phyloP scores from a whole-genome alignment of 768 basidiomycete species.

The Boletus sensibilis region DNA sequence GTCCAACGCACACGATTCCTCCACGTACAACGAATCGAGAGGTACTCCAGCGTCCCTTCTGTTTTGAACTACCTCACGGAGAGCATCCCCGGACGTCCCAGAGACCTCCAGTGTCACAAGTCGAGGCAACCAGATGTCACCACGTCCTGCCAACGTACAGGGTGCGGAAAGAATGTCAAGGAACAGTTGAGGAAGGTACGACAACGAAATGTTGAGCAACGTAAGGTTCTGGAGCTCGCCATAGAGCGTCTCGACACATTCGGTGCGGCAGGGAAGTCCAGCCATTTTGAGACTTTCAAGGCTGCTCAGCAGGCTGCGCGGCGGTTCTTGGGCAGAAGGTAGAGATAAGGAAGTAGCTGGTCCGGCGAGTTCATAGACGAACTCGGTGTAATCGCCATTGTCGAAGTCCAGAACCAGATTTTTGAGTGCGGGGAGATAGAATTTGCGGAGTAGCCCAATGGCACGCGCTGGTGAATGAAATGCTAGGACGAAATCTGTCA shows the following conservation, averaged over 20 bases:
- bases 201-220: slow-evolving; percentile 41
- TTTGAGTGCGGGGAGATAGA: slow-evolving; percentile 38
- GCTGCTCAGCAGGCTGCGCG: slow-evolving; percentile 38
- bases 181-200: slow-evolving; percentile 31
- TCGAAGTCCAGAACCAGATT: slow-evolving; percentile 54
- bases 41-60: slow-evolving; percentile 45
- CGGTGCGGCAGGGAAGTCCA: slow-evolving; percentile 43
- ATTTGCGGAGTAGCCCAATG: slow-evolving; percentile 19
- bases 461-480: slow-evolving; percentile 50
- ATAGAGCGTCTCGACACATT: slow-evolving; percentile 40
- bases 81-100: slow-evolving; percentile 39
- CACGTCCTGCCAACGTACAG: neutral
- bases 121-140: slow-evolving; percentile 44
- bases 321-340: slow-evolving; percentile 38
- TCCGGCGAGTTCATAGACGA: slow-evolving; percentile 43
- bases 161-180: slow-evolving; percentile 17
- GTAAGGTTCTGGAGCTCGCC: slow-evolving; percentile 48
- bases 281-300: slow-evolving; percentile 54
- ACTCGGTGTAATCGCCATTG: slow-evolving; percentile 49
- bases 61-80: slow-evolving; percentile 46
- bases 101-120: slow-evolving; percentile 49
- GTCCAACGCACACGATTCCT: slow-evolving; percentile 42
- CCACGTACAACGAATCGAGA: slow-evolving; percentile 45
- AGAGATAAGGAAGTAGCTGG: slow-evolving; percentile 23
- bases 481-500: slow-evolving; percentile 44